A percentile compares a stretch with the other conserved stretches of the same genome.
Conservation (phyloP, 495 filamentous ascomycete genomes). For the Neohortaea acidophila region DNA sequence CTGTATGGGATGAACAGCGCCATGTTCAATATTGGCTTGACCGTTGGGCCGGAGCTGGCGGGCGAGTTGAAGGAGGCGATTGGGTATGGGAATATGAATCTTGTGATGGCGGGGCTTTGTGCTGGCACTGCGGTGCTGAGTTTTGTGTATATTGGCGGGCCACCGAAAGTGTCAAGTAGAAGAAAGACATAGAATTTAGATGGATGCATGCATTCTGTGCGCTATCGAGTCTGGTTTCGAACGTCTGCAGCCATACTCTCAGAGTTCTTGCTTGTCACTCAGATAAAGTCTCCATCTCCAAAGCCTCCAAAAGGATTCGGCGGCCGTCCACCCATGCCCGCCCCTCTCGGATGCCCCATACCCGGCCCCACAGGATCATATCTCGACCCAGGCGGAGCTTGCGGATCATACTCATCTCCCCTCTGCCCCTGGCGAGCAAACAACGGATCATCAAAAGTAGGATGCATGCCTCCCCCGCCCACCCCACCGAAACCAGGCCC, state of each 20-base stretch:
- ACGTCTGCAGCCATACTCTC: no score
- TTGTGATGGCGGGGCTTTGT: slow-evolving; percentile 33
- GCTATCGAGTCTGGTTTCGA: no score
- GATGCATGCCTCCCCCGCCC: slow-evolving; percentile 76
- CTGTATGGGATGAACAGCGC: slow-evolving; percentile 41
- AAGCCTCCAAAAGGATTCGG: slow-evolving; percentile 50
- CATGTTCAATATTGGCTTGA: slow-evolving; percentile 37
- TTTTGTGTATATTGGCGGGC: slow-evolving; percentile 35
- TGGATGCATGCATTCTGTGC: no score
- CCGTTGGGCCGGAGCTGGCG: slow-evolving; percentile 35
- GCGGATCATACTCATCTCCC: slow-evolving; percentile 35
- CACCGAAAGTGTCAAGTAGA: slow-evolving; percentile 25
- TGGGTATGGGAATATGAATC: slow-evolving; percentile 45
- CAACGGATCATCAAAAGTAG: slow-evolving; percentile 83
- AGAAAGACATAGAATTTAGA: no score
- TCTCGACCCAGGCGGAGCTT: slow-evolving; percentile 45
- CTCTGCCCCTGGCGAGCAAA: slow-evolving; percentile 45
- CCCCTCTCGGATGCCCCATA: slow-evolving; percentile 22
- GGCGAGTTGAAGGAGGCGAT: slow-evolving; percentile 34
- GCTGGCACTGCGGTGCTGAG: slow-evolving; percentile 31
- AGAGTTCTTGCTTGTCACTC: no score
- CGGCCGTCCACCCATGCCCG: slow-evolving; percentile 22
- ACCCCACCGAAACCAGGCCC: slow-evolving; percentile 31
- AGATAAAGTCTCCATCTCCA: slow-evolving; percentile 55
- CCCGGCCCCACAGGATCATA: slow-evolving; percentile 80